phyloP scores from a whole-genome alignment of 805 yeast genomes.

The Kuraishia ogatae region DNA sequence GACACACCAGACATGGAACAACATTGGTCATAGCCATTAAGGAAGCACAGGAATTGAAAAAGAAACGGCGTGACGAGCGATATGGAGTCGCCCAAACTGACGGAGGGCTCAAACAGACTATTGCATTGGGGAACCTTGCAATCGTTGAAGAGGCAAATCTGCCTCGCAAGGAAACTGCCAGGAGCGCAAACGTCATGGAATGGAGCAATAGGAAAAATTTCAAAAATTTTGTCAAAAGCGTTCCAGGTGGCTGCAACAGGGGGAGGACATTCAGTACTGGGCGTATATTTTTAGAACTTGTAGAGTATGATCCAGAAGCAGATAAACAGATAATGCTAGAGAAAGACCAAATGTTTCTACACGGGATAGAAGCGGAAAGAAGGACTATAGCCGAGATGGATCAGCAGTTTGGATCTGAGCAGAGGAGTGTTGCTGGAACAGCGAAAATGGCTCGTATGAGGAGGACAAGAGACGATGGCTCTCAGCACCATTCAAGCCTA shows the following conservation, averaged over 20 bases:
- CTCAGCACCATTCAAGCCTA: background rate
- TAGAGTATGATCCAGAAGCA: background rate
- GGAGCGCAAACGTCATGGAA: too few relatives aligned
- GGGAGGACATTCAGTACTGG: background rate
- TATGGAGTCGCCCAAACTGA: background rate
- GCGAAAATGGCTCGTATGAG: background rate
- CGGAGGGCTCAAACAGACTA: background rate
- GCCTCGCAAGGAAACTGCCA: background rate
- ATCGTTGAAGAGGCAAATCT: background rate
- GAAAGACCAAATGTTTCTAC: background rate
- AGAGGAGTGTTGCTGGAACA: background rate
- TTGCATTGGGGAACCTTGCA: background rate
- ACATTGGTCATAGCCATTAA: background rate
- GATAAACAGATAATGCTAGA: background rate
- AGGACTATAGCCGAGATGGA: background rate
- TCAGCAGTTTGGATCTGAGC: background rate
- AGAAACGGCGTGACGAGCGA: background rate
- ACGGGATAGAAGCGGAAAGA: background rate
- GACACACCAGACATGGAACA: background rate
- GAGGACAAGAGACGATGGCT: background rate
- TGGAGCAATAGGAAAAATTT: background rate
- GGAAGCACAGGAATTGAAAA: background rate
- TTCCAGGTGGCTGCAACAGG: background rate
- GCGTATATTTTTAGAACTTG: background rate
- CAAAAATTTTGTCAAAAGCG: constrained; percentile 1